Conservation (phyloP, 768 basidiomycete genomes). For the Tulasnella sp. region DNA sequence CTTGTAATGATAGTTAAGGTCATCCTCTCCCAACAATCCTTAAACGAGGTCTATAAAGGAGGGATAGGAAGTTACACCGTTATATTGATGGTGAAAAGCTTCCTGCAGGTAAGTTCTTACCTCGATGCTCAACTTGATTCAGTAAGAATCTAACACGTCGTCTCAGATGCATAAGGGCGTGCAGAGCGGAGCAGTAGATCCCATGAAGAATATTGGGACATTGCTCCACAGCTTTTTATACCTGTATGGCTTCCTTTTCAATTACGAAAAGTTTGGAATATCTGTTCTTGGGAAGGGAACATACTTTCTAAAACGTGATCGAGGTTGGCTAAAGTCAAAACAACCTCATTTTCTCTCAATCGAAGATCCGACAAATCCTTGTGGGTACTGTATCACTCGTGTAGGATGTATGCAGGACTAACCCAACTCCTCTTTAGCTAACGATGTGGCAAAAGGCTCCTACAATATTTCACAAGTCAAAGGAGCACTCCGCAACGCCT, state of each 20-base stretch:
- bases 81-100: slow-evolving; percentile 84
- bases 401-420: slow-evolving; percentile 1
- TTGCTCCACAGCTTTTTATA: slow-evolving; percentile 95
- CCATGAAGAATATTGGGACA: slow-evolving; percentile 81
- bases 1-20: slow-evolving; percentile 84
- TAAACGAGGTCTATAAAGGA: slow-evolving; percentile 96
- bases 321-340: slow-evolving; percentile 66
- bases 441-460: slow-evolving; percentile 86
- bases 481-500: slow-evolving; percentile 67
- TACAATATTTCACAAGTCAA: slow-evolving; percentile 73
- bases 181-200: slow-evolving; percentile 72
- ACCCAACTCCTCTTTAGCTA: slow-evolving; percentile 38
- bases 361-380: slow-evolving; percentile 83
- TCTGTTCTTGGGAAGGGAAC: slow-evolving; percentile 76
- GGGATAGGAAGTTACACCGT: slow-evolving; percentile 91
- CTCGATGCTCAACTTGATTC: too few relatives aligned
- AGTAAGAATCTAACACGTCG: not conserved
- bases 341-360: slow-evolving; percentile 56
- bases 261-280: slow-evolving; percentile 81
- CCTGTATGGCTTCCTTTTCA: slow-evolving; percentile 84
- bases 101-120: slow-evolving; percentile 57
- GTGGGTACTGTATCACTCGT: slow-evolving; percentile 46
- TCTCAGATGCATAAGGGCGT: slow-evolving; percentile 89
- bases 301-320: slow-evolving; percentile 68
- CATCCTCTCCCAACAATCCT: slow-evolving; percentile 73